These are phyloP conservation scores for Macrocybe gigantea DNA, from an alignment of 768 basidiomycete species.

Conservation along the genomic window DNA sequence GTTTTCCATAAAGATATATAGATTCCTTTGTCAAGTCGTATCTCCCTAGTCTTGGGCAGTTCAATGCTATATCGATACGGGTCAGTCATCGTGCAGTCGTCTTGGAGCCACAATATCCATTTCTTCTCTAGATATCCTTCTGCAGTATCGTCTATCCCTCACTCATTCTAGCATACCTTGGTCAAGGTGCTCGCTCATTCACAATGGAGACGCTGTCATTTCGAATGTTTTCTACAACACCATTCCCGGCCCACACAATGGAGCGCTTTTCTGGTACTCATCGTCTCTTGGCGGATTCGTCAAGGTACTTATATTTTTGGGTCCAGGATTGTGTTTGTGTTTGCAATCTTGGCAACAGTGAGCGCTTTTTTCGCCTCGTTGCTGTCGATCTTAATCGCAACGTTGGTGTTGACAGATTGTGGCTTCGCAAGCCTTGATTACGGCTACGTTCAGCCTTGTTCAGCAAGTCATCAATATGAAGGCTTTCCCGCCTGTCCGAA, in stretches of 20 bases:
- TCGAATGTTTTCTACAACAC: constrained; percentile 56
- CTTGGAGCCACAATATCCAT: not conserved
- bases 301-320: not conserved
- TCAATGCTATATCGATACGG: constrained; percentile 55
- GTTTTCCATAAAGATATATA: constrained; percentile 9
- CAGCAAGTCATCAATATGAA: constrained; percentile 65
- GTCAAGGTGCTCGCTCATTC: constrained; percentile 64
- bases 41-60: constrained; percentile 52
- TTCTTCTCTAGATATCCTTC: constrained; percentile 40
- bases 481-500: constrained; percentile 49
- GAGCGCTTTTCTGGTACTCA: constrained; percentile 54
- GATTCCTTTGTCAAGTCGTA: not conserved
- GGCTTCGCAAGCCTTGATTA: constrained; percentile 66
- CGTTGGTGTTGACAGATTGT: constrained; percentile 32
- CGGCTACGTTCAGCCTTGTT: constrained; percentile 54
- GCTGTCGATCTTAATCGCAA: not conserved
- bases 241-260: constrained; percentile 52
- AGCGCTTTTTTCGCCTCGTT: constrained; percentile 7
- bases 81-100: constrained; percentile 17
- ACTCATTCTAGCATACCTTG: constrained; percentile 61
- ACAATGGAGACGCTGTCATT: constrained; percentile 42
- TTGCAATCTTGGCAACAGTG: constrained; percentile 61
- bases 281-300: not conserved
- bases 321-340: constrained; percentile 52
- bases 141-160: constrained; percentile 49